phyloP scores from a whole-genome alignment of 306 rosid genomes.

The Pyrus betulifolia region DNA sequence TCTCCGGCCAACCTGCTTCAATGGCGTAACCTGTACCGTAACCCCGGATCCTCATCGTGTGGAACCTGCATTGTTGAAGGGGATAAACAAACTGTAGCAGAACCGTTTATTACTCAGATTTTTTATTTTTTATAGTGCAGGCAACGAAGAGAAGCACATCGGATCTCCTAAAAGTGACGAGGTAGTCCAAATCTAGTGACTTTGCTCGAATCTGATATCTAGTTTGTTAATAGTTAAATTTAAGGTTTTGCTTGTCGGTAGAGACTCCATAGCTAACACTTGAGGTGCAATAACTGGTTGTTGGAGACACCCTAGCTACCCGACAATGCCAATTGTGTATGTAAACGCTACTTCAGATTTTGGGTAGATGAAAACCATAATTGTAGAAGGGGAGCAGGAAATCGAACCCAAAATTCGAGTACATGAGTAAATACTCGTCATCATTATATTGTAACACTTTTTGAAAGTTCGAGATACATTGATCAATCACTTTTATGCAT shows the following conservation, averaged over 20 bases:
- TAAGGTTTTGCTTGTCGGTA: neutral
- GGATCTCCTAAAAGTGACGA: neutral
- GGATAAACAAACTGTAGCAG: neutral
- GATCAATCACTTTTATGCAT: neutral
- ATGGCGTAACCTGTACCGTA: neutral
- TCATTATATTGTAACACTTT: no score
- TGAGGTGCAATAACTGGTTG: neutral
- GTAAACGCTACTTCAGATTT: neutral
- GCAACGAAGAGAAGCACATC: neutral
- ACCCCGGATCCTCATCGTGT: neutral
- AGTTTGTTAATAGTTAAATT: neutral
- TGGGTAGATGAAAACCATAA: neutral
- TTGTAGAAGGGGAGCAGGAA: neutral
- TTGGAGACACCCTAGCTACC: neutral
- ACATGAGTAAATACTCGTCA: no score
- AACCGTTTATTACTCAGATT: neutral
- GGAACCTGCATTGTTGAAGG: neutral
- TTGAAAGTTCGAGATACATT: no score
- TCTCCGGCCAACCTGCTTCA: neutral
- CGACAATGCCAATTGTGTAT: neutral
- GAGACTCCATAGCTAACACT: neutral
- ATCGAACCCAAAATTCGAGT: no score
- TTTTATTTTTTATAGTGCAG: neutral
- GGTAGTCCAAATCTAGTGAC: neutral
- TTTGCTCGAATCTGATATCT: neutral